Evolutionary conservation across 441 rosid genomes (phyloP), one percentile per base, ranked within the genome.

Genomic region (Eutrema salsugineum): DNA sequence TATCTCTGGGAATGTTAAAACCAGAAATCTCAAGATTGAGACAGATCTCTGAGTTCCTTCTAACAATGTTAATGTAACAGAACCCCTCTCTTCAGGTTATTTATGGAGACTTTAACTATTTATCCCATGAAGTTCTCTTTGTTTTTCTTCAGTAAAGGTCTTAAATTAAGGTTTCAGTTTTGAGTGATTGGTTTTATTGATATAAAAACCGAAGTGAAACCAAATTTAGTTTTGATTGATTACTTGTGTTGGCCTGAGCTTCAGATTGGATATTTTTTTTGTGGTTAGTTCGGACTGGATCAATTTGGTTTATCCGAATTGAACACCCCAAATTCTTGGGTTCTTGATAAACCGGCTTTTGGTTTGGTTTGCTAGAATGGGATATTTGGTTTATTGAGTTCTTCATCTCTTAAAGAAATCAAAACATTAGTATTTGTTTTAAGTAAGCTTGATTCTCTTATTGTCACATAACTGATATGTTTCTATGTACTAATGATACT

Each of bases 11-110:
- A 32, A 32, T 66, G 77, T 59, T 59, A 27, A 28, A 49, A 27
- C 76, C 68, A 73, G 67, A 73, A 19, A 38, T 20, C 27, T 58
- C 55, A 58, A 40, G 43, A 40, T 33, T 32, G 48, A 58, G 72
- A 58, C 54, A 22, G 55, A 66, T 40, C 20, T 66, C 55, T 49
- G 46, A 40, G 62, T 33, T 30, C 54, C 54, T 60, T 74, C 55
- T 74, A 74, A 74, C 78, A 50, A 32, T 74, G 73, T 67, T 35
- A 42, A 59, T 51, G 73, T 59, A 66, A 66, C 67, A 66, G 7
- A 60, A 49, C 43, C 66, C 19, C 11, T 51, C 36, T 65, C 22
- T 58, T 66, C 77, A 72, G 46, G 61, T 44, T 39, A 28, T 49
- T 48, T 28, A 38, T 38, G 44, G n/a, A 47, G 59, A 65, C 19